Conservation (phyloP, 2,329 filamentous ascomycete species). For the Colletotrichum endophyticum region DNA sequence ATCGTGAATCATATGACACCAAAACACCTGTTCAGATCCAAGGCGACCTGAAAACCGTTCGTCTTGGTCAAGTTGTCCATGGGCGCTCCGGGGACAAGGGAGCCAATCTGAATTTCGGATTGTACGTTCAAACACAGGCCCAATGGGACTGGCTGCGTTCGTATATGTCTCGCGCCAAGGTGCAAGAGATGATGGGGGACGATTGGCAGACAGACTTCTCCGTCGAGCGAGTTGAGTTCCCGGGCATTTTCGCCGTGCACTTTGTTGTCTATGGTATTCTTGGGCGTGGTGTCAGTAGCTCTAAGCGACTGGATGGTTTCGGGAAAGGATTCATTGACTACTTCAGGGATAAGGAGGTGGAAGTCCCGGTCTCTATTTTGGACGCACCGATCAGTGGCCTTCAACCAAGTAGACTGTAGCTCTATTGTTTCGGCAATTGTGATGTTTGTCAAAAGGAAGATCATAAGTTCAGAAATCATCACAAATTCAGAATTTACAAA, state of each 20-base stretch:
- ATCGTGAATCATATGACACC: not conserved
- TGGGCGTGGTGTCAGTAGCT: not conserved
- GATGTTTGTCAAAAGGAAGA: not conserved
- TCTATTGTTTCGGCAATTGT: not conserved
- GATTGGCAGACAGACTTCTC: not conserved
- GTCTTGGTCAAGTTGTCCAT: not conserved
- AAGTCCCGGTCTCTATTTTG: not conserved
- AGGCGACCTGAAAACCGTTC: not conserved
- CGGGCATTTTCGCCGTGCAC: not conserved
- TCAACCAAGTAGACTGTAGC: not conserved
- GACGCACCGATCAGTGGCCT: fast-evolving
- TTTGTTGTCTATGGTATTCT: not conserved
- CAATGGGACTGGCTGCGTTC: not conserved
- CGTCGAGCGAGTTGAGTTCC: not conserved
- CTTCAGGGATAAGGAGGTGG: not conserved
- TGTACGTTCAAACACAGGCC: not conserved
- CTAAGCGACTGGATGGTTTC: not conserved
- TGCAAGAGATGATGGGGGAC: not conserved
- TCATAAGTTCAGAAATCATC: not conserved
- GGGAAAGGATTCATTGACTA: not conserved
- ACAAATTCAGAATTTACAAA: not conserved
- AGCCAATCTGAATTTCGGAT: not conserved
- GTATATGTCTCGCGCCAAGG: not conserved
- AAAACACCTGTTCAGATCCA: not conserved
- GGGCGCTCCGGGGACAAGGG: not conserved